A percentile compares a stretch with the other conserved stretches of the same genome.
Conservation (phyloP, 116 monocot species). For the Zostera marina region DNA sequence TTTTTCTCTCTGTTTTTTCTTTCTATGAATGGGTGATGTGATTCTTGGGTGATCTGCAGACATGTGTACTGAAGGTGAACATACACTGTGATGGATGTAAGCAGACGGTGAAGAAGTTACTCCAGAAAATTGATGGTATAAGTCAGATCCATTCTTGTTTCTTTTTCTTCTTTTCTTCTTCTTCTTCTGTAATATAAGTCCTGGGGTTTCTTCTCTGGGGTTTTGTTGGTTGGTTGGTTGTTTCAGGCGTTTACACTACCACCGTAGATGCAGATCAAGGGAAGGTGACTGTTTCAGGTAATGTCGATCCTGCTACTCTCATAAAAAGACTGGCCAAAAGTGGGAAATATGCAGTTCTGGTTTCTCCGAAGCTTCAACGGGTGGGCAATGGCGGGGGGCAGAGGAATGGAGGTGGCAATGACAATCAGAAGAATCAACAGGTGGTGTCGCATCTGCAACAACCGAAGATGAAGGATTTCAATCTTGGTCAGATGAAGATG, state of each 20-base stretch:
- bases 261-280: slow-evolving; percentile 54
- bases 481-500: slow-evolving; percentile 22
- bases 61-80: slow-evolving; percentile 26
- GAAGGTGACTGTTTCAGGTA: slow-evolving; percentile 33
- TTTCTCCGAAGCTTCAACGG: slow-evolving; percentile 24
- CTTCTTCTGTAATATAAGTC: too few relatives aligned
- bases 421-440: slow-evolving; percentile 21
- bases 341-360: slow-evolving; percentile 48
- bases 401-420: not conserved
- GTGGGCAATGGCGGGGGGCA: slow-evolving; percentile 5
- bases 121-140: slow-evolving; percentile 32
- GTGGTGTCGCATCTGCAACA: slow-evolving; percentile 7
- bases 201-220: not conserved
- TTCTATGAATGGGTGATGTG: not conserved
- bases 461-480: slow-evolving; percentile 43
- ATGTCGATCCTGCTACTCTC: slow-evolving; percentile 24
- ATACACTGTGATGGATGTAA: slow-evolving; percentile 35
- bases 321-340: slow-evolving; percentile 48
- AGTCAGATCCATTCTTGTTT: not conserved
- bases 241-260: slow-evolving; percentile 46
- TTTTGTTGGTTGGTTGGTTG: not conserved
- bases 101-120: slow-evolving; percentile 30
- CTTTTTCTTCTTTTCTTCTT: not conserved
- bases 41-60: slow-evolving; percentile 5
- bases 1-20: not conserved